Base-by-base conservation (phyloP, 139 green algal species). In the Deuterostichococcus epilithicus region DNA sequence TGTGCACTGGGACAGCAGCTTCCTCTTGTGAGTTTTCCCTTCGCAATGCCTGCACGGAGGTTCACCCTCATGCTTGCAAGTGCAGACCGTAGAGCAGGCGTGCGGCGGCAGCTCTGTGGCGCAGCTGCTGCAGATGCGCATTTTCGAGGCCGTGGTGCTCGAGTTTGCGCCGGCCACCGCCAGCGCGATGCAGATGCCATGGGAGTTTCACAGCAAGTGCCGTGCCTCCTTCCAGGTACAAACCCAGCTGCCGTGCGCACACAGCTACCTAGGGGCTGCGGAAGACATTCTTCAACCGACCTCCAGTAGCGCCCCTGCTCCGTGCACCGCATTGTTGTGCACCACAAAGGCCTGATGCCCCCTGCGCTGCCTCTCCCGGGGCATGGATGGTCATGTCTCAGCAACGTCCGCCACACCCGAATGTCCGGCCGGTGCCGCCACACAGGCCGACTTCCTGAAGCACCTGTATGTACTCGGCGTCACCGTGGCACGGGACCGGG, bases 151-250 rank as follows among this genome's bases (percentile, higher is more conserved):
- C 1, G 59, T 94, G 2, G 90, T 98, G 33, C 65, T 72, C 0
- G 92, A 98, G 83, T 98, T 97, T 71, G 78, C 80, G 0, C 87
- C 90, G 4, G 59, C 78, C 52, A 94, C 86, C 0, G 87, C 94
- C 37, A 86, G 68, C 44, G 60, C 84, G 1, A 82, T 98, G 85
- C 89, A 90, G 1, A 76, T 96, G 71, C 83, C 89, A 2, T 94
- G 89, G 88, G 92, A 94, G 39, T 87, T 90, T 68, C 94, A 98
- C 76, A 88, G 94, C 70, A 70, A 60, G 18, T 97, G 91, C 78
- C 83, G 89, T 60, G 74, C 68, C 15, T 76, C 76, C 52, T 78
- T 95, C 58, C 81, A 96, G 72, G 70, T 74, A 25, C 3, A 20
- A 5, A 3, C 52, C 52, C 28, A 25, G n/a, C n/a, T n/a, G n/a